Percentiles rank a stretch among this genome's conserved stretches.
Evolutionary conservation across 495 filamentous ascomycete species (phyloP).

Genomic region (Friedmanniomyces endolithicus): DNA sequence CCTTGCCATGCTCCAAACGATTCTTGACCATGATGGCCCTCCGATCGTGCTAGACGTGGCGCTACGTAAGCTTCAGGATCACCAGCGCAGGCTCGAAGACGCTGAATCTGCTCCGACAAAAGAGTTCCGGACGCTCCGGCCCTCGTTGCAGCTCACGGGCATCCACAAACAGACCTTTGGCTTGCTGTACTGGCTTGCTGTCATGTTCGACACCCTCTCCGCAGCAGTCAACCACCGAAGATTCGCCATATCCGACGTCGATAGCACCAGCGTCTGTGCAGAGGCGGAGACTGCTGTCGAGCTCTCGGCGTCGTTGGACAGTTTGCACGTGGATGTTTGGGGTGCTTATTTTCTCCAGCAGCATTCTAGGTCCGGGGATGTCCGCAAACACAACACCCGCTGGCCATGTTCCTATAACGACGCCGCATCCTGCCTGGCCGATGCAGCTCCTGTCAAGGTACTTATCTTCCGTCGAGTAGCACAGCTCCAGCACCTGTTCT

Average conservation of each 20-base stretch:
- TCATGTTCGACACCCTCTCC: slow-evolving; percentile 42
- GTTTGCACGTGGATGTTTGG: slow-evolving; percentile 21
- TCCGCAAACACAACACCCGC: slow-evolving; percentile 9
- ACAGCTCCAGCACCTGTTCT: slow-evolving; percentile 34
- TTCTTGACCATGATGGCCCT: slow-evolving; percentile 32
- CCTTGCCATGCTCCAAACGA: slow-evolving; percentile 17
- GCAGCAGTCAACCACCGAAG: slow-evolving; percentile 38
- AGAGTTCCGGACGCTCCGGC: not conserved
- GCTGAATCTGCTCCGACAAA: not conserved
- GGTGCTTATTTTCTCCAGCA: slow-evolving; percentile 28
- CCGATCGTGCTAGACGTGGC: slow-evolving; percentile 33
- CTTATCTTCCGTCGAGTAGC: slow-evolving; percentile 37
- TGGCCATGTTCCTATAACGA: slow-evolving; percentile 38
- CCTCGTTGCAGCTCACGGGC: not conserved
- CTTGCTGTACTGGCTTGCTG: slow-evolving; percentile 37
- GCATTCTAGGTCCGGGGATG: slow-evolving; percentile 6
- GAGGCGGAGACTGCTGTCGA: not conserved
- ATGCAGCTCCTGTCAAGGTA: slow-evolving; percentile 39
- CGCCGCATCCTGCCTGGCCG: slow-evolving; percentile 31
- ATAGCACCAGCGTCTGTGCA: slow-evolving; percentile 30
- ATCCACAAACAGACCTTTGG: slow-evolving; percentile 31
- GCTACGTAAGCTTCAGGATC: slow-evolving; percentile 18
- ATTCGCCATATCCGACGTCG: slow-evolving; percentile 36
- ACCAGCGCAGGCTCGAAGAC: slow-evolving; percentile 1
- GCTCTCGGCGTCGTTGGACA: slow-evolving; percentile 2